Conservation (phyloP, 345 rosid genomes). For the Salix dunnii region DNA sequence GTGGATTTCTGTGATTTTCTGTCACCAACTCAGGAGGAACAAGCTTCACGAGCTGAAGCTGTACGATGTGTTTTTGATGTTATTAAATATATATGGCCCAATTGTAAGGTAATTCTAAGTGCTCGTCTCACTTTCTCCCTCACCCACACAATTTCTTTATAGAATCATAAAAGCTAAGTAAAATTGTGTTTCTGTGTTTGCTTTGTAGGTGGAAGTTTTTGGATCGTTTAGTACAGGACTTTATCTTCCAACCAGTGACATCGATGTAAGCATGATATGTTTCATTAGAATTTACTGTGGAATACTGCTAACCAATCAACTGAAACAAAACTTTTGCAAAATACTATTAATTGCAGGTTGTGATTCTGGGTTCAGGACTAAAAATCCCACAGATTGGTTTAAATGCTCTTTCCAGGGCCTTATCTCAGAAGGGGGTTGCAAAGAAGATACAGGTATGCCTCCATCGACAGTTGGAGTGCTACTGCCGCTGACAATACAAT, state of each 20-base stretch:
- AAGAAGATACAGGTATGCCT: slow-evolving; percentile 64
- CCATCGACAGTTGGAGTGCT: slow-evolving; percentile 2
- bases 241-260: slow-evolving; percentile 92
- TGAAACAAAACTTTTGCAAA: slow-evolving; percentile 6
- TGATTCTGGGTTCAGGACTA: slow-evolving; percentile 71
- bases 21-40: slow-evolving; percentile 75
- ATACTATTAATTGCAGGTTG: slow-evolving; percentile 48
- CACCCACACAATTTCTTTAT: neutral
- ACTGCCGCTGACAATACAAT: neutral
- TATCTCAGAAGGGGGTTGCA: slow-evolving; percentile 75
- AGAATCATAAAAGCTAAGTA: neutral
- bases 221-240: slow-evolving; percentile 86
- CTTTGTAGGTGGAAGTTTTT: slow-evolving; percentile 72
- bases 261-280: slow-evolving; percentile 62
- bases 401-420: slow-evolving; percentile 75
- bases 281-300: neutral
- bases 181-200: slow-evolving; percentile 8
- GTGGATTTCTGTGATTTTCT: slow-evolving; percentile 82
- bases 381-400: slow-evolving; percentile 67
- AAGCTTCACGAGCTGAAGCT: slow-evolving; percentile 56
- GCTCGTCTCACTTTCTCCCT: slow-evolving; percentile 1
- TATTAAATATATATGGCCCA: slow-evolving; percentile 88
- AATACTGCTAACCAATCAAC: slow-evolving; percentile 1
- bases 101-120: slow-evolving; percentile 49
- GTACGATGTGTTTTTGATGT: slow-evolving; percentile 56